phyloP scores from a whole-genome alignment of 2,329 filamentous ascomycete genomes.

The Pseudogymnoascus destructans region DNA sequence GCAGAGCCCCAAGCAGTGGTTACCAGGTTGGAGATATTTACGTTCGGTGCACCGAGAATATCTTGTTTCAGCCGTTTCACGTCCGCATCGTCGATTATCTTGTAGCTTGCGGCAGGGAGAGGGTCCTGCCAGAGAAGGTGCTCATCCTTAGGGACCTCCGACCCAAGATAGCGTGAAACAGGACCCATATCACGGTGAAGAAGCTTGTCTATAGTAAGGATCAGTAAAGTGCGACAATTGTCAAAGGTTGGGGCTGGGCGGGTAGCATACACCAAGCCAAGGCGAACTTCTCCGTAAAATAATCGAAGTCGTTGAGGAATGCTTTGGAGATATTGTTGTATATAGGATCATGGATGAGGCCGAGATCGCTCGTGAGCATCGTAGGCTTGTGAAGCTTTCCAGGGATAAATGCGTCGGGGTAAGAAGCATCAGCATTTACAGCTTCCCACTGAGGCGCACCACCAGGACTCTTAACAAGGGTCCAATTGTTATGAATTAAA shows the following conservation, averaged over 20 bases:
- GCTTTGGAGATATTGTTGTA: slow-evolving; percentile 42
- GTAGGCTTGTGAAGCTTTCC: slow-evolving; percentile 40
- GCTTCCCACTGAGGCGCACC: slow-evolving; percentile 46
- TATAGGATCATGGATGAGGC: slow-evolving; percentile 40
- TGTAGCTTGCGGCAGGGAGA: slow-evolving; percentile 34
- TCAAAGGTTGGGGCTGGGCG: background rate
- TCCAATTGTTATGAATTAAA: slow-evolving; percentile 48
- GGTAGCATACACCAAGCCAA: slow-evolving; percentile 30
- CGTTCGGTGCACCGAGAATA: slow-evolving; percentile 33
- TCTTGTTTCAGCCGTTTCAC: slow-evolving; percentile 38
- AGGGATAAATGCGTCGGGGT: slow-evolving; percentile 41
- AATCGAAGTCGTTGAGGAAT: slow-evolving; percentile 33
- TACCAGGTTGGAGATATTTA: slow-evolving; percentile 36
- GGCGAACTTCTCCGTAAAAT: slow-evolving; percentile 39
- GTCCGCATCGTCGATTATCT: slow-evolving; percentile 36
- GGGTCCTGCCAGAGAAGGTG: slow-evolving; percentile 43
- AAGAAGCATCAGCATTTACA: slow-evolving; percentile 31
- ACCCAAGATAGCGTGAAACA: slow-evolving; percentile 41
- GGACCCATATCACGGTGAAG: slow-evolving; percentile 47
- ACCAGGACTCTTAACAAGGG: slow-evolving; percentile 40
- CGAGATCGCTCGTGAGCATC: slow-evolving; percentile 45
- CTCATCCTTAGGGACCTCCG: slow-evolving; percentile 42
- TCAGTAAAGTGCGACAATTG: slow-evolving; percentile 21
- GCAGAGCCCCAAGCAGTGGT: slow-evolving; percentile 36
- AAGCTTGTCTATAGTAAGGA: slow-evolving; percentile 47